phyloP scores from a whole-genome alignment of 805 yeast genomes.

The Kuraishia ogatae region DNA sequence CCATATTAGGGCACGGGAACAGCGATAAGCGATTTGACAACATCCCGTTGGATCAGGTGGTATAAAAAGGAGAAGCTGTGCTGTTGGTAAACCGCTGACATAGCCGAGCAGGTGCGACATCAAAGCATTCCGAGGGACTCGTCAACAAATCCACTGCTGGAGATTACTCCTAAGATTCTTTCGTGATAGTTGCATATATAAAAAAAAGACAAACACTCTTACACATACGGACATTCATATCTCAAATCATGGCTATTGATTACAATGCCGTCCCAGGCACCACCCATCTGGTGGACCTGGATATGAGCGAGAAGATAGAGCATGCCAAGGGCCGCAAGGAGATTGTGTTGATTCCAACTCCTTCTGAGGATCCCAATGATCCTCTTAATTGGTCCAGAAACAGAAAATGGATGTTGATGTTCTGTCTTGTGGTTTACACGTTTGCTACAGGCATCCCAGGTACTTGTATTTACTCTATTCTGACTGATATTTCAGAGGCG shows the following conservation, averaged over 20 bases:
- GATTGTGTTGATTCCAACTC: constrained; percentile 48
- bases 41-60: neutral
- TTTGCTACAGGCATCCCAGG: constrained; percentile 37
- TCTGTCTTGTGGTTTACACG: constrained; percentile 28
- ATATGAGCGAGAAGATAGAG: constrained; percentile 11
- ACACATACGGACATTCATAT: neutral
- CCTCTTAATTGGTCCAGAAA: constrained; percentile 44
- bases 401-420: constrained; percentile 31
- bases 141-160: neutral
- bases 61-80: neutral
- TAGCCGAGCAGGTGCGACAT: too few species aligned
- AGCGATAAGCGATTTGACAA: neutral
- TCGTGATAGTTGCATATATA: neutral
- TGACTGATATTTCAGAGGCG: constrained; percentile 24
- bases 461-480: constrained; percentile 38
- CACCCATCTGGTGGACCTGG: constrained; percentile 31
- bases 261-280: constrained; percentile 31
- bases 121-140: neutral
- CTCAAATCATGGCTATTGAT: neutral
- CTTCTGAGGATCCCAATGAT: constrained; percentile 50
- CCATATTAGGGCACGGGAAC: neutral
- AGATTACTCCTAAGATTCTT: neutral
- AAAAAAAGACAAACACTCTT: too few species aligned
- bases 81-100: neutral
- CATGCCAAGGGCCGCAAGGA: constrained; percentile 20